phyloP scores from a whole-genome alignment of 805 yeast species.

The Wickerhamiella australiensis region DNA sequence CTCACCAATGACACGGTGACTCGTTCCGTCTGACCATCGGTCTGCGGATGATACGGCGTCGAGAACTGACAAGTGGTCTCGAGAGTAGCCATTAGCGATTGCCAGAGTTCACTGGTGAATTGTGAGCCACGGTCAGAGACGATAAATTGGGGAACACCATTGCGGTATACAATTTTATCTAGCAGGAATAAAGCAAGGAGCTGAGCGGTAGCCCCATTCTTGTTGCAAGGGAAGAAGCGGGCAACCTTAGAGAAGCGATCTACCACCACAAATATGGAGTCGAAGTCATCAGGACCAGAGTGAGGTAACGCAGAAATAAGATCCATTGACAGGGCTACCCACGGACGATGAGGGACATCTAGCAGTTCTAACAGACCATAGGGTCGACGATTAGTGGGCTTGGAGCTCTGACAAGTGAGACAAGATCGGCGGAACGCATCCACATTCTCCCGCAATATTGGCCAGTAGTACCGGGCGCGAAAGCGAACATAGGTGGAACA shows the following conservation, averaged over 20 bases:
- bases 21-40: no score
- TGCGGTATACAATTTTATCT: not conserved
- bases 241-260: slow-evolving; percentile 3
- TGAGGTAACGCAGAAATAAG: not conserved
- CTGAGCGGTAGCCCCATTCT: not conserved
- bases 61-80: not conserved
- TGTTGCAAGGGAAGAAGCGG: not conserved
- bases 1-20: not conserved
- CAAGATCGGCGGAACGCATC: not conserved
- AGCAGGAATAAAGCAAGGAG: not conserved
- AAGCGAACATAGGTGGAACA: not conserved
- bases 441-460: not conserved
- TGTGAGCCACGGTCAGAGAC: not conserved
- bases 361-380: not conserved
- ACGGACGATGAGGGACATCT: not conserved
- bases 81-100: not conserved
- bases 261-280: not conserved
- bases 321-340: not conserved
- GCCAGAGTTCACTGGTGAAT: not conserved
- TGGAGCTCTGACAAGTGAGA: not conserved
- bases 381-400: not conserved
- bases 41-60: not conserved
- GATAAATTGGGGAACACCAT: not conserved
- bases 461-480: slow-evolving; percentile 1
- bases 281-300: not conserved